Percentiles rank a stretch among this genome's conserved stretches.
These are phyloP conservation scores for Agrocybe praecox DNA, from an alignment of 768 basidiomycete species.

Conservation along the genomic window DNA sequence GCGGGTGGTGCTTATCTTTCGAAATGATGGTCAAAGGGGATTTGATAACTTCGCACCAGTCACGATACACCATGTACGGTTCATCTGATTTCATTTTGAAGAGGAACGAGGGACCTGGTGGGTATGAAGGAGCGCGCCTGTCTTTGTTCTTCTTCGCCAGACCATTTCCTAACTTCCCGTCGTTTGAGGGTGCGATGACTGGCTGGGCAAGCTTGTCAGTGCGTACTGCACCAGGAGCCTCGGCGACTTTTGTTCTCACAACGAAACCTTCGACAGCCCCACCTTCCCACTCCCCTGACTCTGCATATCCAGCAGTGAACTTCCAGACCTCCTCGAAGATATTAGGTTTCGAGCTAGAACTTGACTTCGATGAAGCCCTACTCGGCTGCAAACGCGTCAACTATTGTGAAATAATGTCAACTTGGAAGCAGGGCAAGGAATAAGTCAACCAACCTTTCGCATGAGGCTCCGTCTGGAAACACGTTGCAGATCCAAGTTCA, in stretches of 20 bases:
- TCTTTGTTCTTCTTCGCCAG: not conserved
- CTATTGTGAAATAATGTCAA: conserved; percentile 28
- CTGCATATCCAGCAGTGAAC: conserved; percentile 71
- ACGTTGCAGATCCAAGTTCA: conserved; percentile 67
- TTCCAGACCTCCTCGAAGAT: conserved; percentile 66
- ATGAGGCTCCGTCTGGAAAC: conserved; percentile 74
- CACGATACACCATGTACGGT: conserved; percentile 98
- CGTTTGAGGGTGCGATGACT: conserved; percentile 10
- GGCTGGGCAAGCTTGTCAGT: conserved; percentile 10
- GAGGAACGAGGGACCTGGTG: conserved; percentile 86
- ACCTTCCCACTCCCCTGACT: conserved; percentile 78
- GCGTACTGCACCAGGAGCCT: conserved; percentile 30
- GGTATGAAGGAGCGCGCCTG: conserved; percentile 58
- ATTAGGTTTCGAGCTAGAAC: conserved; percentile 54
- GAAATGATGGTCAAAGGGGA: conserved; percentile 51
- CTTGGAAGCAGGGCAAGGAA: not conserved
- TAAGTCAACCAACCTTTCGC: conserved; percentile 8
- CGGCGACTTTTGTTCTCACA: conserved; percentile 72
- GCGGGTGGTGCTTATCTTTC: conserved; percentile 14
- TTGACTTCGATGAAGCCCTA: conserved; percentile 91
- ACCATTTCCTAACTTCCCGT: conserved; percentile 21
- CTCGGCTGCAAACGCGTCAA: conserved; percentile 81
- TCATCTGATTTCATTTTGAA: conserved; percentile 99
- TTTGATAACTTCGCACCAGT: conserved; percentile 95
- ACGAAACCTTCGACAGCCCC: conserved; percentile 62